phyloP scores from a whole-genome alignment of 2,329 filamentous ascomycete genomes.

The Kalmusia sp. region DNA sequence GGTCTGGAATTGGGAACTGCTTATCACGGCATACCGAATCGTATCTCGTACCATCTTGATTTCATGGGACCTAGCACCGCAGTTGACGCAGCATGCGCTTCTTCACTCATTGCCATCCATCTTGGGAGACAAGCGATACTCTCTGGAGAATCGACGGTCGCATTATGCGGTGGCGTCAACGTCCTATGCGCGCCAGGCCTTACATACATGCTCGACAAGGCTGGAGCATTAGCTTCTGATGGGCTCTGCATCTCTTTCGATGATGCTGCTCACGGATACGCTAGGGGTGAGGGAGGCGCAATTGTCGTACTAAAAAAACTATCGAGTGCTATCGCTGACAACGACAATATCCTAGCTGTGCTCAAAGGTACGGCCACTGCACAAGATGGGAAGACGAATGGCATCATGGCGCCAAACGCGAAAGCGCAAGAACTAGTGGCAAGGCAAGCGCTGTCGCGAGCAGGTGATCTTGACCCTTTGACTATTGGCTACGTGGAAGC shows the following conservation, averaged over 20 bases:
- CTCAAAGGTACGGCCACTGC: slow-evolving; percentile 36
- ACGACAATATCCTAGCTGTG: slow-evolving; percentile 40
- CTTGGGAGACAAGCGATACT: slow-evolving; percentile 30
- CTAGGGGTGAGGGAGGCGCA: slow-evolving; percentile 66
- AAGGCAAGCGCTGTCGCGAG: slow-evolving; percentile 42
- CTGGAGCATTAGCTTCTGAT: slow-evolving; percentile 52
- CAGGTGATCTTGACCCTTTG: slow-evolving; percentile 43
- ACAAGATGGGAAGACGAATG: slow-evolving; percentile 32
- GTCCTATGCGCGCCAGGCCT: slow-evolving; percentile 44
- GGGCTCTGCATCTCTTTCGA: slow-evolving; percentile 54
- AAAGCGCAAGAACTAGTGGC: slow-evolving; percentile 52
- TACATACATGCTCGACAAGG: slow-evolving; percentile 54
- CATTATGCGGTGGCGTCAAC: slow-evolving; percentile 48
- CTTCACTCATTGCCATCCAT: slow-evolving; percentile 29
- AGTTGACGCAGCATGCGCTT: slow-evolving; percentile 37
- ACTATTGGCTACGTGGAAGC: slow-evolving; percentile 45
- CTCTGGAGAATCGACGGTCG: slow-evolving; percentile 34
- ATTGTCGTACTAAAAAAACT: slow-evolving; percentile 44
- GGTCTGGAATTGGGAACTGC: slow-evolving; percentile 27
- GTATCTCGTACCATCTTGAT: slow-evolving; percentile 32
- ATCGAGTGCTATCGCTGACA: slow-evolving; percentile 52
- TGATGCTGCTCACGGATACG: slow-evolving; percentile 67
- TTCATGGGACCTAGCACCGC: slow-evolving; percentile 31
- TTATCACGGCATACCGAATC: slow-evolving; percentile 22
- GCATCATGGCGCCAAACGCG: slow-evolving; percentile 44